phyloP scores from a whole-genome alignment of 2,329 filamentous ascomycete genomes.

The Alternaria angustiovoidea region DNA sequence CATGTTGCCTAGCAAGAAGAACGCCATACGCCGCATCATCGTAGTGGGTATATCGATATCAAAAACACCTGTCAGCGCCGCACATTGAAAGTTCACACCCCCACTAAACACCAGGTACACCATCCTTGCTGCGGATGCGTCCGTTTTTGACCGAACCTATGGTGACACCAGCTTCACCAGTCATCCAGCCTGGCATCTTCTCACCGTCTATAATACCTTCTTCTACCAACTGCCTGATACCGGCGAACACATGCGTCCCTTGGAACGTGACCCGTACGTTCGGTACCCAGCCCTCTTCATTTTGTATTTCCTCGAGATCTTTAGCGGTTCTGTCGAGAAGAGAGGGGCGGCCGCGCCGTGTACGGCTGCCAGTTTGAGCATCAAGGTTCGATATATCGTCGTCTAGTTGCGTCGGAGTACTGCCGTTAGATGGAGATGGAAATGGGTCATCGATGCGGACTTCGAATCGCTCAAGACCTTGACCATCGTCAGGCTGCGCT shows the following conservation, averaged over 20 bases:
- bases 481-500: slow-evolving; percentile 46
- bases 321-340: slow-evolving; percentile 45
- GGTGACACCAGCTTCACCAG: slow-evolving; percentile 83
- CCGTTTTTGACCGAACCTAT: slow-evolving; percentile 73
- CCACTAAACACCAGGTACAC: slow-evolving; percentile 34
- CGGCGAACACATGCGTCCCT: slow-evolving; percentile 81
- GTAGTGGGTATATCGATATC: slow-evolving; percentile 36
- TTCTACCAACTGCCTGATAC: slow-evolving; percentile 79
- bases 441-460: slow-evolving; percentile 59
- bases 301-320: slow-evolving; percentile 39
- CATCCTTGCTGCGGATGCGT: slow-evolving; percentile 58
- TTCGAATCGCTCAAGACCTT: slow-evolving; percentile 59
- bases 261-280: slow-evolving; percentile 73
- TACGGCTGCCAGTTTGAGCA: slow-evolving; percentile 24
- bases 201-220: slow-evolving; percentile 76
- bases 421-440: slow-evolving; percentile 25
- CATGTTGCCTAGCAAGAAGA: slow-evolving; percentile 1
- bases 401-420: slow-evolving; percentile 15
- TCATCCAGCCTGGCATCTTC: slow-evolving; percentile 89
- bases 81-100: slow-evolving; percentile 1
- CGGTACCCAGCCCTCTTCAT: slow-evolving; percentile 60
- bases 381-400: slow-evolving; percentile 26
- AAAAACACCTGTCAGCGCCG: slow-evolving; percentile 25
- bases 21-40: slow-evolving; percentile 29
- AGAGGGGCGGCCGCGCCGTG: slow-evolving; percentile 43